Evolutionary conservation across 768 basidiomycete species (phyloP).

Genomic region (Myochromella boudieri): DNA sequence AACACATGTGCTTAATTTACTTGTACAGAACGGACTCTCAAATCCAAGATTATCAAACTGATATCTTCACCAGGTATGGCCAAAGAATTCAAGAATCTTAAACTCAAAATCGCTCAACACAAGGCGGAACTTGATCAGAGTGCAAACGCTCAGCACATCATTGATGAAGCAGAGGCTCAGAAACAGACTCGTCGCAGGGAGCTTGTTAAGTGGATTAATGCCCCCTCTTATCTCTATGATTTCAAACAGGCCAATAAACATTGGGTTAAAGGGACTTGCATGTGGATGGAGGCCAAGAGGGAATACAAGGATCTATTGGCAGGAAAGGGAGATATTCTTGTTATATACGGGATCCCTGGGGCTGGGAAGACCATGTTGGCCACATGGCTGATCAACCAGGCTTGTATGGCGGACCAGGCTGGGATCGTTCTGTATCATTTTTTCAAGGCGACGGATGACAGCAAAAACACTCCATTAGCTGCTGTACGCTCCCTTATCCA

Average conservation of each 20-base stretch:
- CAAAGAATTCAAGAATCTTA: conserved; percentile 1
- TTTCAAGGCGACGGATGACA: conserved; percentile 7
- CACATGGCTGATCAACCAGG: conserved; percentile 8
- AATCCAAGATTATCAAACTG: neutral
- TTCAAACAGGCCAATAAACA: conserved; percentile 1
- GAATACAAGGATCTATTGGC: neutral
- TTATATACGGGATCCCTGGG: conserved; percentile 7
- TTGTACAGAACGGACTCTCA: neutral
- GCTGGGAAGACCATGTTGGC: conserved; percentile 12
- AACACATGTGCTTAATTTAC: neutral
- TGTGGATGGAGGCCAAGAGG: conserved; percentile 6
- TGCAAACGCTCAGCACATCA: conserved; percentile 3
- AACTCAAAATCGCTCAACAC: neutral
- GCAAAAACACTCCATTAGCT: neutral
- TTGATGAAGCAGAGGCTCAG: too few relatives aligned
- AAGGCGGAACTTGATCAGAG: neutral
- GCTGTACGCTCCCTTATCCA: neutral
- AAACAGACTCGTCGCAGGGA: neutral
- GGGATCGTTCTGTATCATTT: conserved; percentile 7
- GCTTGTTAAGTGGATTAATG: conserved; percentile 8
- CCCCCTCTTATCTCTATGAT: conserved; percentile 5
- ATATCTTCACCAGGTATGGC: conserved; percentile 1
- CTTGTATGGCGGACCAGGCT: neutral
- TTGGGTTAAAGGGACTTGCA: conserved; percentile 7
- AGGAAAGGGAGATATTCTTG: neutral